Percentiles rank a stretch among this genome's conserved stretches.
These are phyloP conservation scores for Nicotiana tomentosiformis DNA, from an alignment of 257 asterid species.

Conservation along the genomic window DNA sequence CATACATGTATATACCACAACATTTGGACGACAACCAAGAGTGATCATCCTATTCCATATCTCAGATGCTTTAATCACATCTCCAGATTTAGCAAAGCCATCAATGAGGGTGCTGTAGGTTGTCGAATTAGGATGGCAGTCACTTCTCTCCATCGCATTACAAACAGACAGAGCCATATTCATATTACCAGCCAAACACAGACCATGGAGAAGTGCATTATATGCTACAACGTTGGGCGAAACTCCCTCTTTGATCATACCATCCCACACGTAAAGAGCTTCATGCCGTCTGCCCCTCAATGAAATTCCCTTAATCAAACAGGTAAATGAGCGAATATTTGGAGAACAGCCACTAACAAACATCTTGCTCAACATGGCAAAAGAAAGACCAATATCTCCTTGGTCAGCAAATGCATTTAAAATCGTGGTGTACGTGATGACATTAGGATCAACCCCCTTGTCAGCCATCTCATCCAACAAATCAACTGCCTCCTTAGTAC, in stretches of 20 bases:
- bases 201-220: constrained; percentile 59
- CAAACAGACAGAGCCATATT: constrained; percentile 36
- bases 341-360: constrained; percentile 60
- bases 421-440: constrained; percentile 51
- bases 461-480: constrained; percentile 55
- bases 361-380: constrained; percentile 70
- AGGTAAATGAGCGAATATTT: constrained; percentile 64
- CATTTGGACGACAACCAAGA: constrained; percentile 58
- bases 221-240: constrained; percentile 66
- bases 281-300: constrained; percentile 43
- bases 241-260: constrained; percentile 48
- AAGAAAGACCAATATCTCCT: constrained; percentile 42
- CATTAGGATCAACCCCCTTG: constrained; percentile 55
- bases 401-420: constrained; percentile 46
- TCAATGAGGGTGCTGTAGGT: constrained; percentile 62
- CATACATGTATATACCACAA: constrained; percentile 75
- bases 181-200: constrained; percentile 61
- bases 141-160: constrained; percentile 47
- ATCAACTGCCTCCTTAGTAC: constrained; percentile 39
- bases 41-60: constrained; percentile 78
- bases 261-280: constrained; percentile 51
- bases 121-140: constrained; percentile 47
- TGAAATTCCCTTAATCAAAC: constrained; percentile 66
- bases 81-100: constrained; percentile 60
- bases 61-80: constrained; percentile 59